Evolutionary conservation across 2,329 filamentous ascomycete species (phyloP).

Genomic region (Pseudopithomyces chartarum): DNA sequence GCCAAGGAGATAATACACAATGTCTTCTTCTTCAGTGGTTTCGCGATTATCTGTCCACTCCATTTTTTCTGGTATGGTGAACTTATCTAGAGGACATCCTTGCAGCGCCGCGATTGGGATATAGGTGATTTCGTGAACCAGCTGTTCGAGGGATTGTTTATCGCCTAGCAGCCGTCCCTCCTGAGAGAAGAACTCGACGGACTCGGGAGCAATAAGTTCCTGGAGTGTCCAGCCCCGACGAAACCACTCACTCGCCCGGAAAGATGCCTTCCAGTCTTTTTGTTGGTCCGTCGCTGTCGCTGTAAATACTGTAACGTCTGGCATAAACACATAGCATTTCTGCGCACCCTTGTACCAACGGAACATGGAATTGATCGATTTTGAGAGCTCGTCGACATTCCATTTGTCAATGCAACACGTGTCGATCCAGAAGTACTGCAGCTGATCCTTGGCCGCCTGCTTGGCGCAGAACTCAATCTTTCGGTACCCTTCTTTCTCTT

Average conservation of each 20-base stretch:
- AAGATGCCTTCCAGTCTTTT: conserved; percentile 25
- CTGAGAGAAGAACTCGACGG: conserved; percentile 7
- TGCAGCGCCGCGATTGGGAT: background rate
- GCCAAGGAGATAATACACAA: conserved; percentile 28
- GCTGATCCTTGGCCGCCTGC: conserved; percentile 10
- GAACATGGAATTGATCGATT: conserved; percentile 20
- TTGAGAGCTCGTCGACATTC: conserved; percentile 8
- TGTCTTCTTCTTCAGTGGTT: conserved; percentile 26
- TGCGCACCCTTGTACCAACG: conserved; percentile 11
- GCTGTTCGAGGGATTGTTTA: background rate
- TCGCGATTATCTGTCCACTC: conserved; percentile 23
- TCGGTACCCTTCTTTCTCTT: conserved; percentile 5
- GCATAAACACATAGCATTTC: conserved; percentile 16
- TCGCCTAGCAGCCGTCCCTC: conserved; percentile 3
- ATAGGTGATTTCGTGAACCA: background rate
- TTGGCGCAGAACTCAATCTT: no score
- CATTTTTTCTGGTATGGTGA: background rate
- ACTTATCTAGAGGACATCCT: background rate
- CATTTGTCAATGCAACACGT: conserved; percentile 21
- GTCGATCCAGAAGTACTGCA: conserved; percentile 16
- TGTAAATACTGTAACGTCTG: background rate
- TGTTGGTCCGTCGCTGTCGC: conserved; percentile 7
- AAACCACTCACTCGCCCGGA: no score
- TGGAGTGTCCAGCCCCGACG: no score
- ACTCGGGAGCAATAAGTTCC: conserved; percentile 16